Base-by-base conservation (phyloP, 345 rosid species). In the Orychophragmus violaceus region DNA sequence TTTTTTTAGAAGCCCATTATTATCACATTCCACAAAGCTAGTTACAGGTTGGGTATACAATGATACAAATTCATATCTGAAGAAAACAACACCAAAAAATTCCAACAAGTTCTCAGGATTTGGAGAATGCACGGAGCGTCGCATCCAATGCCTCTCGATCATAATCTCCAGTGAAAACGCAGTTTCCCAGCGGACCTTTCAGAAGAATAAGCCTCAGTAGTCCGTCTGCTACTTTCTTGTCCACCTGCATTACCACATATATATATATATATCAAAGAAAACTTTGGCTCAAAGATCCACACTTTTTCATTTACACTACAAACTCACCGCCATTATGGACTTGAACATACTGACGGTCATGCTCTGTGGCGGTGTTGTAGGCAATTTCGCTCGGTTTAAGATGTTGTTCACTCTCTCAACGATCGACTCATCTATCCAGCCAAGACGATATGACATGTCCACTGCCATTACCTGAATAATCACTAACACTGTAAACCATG, bases 181-280 rank as follows among this genome's bases (percentile, higher is more conserved):
- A 94, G 67, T 84, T 90, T 69, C 99, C 95, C 6, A 87, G 83
- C 57, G 97, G 89, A 28, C 97, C 99, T 82, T 91, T 85, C 45
- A 94, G 79, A 62, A 94, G 93, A 77, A 94, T 91, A 53, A 94
- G 95, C 83, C 97, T 83, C 57, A 90, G 82, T 52, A 90, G 62
- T 50, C 99, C 99, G 53, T 94, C 99, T 5, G 99, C 97, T 11
- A 94, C 99, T 83, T 94, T 94, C 87, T 94, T 94, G 81, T 94
- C 99, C 25, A 90, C 97, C 99, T 94, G 80, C 60, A 71, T 66
- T 27, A 33, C 46, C 24, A 27, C 37, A 46, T 2, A 27, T 19
- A 53, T 22, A 3, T 56, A 37, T 2, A 41, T 27, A 56, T 39
- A 3, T 53, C 69, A 35, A 24, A 50, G 28, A 35, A n/a, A 42